phyloP scores from a whole-genome alignment of 2,329 filamentous ascomycete species.

The Microdochium bolleyi region DNA sequence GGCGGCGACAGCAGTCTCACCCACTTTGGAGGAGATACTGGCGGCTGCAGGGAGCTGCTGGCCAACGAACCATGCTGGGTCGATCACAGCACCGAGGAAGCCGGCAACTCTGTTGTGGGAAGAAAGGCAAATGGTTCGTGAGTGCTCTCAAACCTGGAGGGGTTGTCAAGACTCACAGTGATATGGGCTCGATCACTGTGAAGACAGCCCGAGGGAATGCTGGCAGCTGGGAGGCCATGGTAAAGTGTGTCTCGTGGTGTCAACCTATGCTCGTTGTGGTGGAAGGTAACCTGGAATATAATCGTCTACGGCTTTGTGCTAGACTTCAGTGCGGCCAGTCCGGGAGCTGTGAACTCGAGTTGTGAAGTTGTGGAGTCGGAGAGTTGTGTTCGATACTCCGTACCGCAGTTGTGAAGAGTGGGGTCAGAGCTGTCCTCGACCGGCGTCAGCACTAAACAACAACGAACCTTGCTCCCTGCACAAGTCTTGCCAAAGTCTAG shows the following conservation, averaged over 20 bases:
- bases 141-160: conserved; percentile 4
- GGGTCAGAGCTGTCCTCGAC: too few species aligned
- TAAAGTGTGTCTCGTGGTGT: conserved; percentile 1
- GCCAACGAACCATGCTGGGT: conserved; percentile 54
- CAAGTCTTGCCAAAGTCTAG: too few species aligned
- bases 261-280: neutral
- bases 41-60: conserved; percentile 45
- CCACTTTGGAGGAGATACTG: conserved; percentile 22
- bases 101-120: conserved; percentile 45
- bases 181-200: conserved; percentile 60
- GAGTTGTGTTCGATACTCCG: too few species aligned
- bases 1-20: neutral
- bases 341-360: too few species aligned
- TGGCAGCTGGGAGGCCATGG: conserved; percentile 56
- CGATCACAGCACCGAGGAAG: conserved; percentile 44
- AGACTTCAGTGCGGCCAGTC: too few species aligned
- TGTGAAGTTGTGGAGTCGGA: too few species aligned
- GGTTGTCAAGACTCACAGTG: conserved; percentile 53
- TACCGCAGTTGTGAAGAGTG: too few species aligned
- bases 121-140: conserved; percentile 1
- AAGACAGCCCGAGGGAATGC: conserved; percentile 58
- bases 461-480: too few species aligned
- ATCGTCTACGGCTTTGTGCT: too few species aligned
- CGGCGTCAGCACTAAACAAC: too few species aligned
- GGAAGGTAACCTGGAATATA: too few species aligned